These are phyloP conservation scores for Mycena rosella DNA, from an alignment of 768 basidiomycete species.

Conservation along the genomic window DNA sequence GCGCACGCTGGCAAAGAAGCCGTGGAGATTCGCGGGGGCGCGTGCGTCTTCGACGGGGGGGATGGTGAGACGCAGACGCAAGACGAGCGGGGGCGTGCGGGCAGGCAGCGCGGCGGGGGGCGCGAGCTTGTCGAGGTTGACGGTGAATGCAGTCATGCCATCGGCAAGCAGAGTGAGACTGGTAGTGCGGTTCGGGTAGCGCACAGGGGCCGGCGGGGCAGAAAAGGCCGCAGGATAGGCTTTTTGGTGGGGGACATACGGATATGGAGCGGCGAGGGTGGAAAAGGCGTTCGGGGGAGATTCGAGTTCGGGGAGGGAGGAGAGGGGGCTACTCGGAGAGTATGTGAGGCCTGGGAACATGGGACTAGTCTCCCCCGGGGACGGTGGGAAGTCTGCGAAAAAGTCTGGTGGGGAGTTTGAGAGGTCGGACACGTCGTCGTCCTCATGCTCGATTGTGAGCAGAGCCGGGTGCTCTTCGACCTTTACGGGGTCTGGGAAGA, in stretches of 20 bases:
- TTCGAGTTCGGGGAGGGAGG: constrained; percentile 27
- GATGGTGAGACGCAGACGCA: constrained; percentile 70
- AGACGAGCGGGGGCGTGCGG: constrained; percentile 56
- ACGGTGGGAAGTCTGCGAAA: constrained; percentile 59
- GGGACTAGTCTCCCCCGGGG: constrained; percentile 51
- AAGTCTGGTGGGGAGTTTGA: constrained; percentile 62
- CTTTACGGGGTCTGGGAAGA: constrained; percentile 69
- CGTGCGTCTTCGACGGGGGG: constrained; percentile 67
- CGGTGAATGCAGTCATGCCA: constrained; percentile 73
- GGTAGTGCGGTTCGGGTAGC: constrained; percentile 48
- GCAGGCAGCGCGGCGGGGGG: constrained; percentile 53
- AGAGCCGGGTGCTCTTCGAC: constrained; percentile 63
- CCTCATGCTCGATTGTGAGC: constrained; percentile 57
- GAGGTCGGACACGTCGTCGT: constrained; percentile 54
- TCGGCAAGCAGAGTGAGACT: constrained; percentile 71
- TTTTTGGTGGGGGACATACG: constrained; percentile 22
- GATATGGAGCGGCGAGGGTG: constrained; percentile 33
- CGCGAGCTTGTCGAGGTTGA: constrained; percentile 69
- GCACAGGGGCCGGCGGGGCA: constrained; percentile 40
- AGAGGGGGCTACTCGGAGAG: constrained; percentile 34
- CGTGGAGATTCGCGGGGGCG: constrained; percentile 69
- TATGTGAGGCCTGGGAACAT: constrained; percentile 34
- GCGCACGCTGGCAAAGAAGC: constrained; percentile 70
- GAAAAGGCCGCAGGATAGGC: constrained; percentile 12
- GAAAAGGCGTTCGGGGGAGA: constrained; percentile 30